Evolutionary conservation across 2,329 filamentous ascomycete genomes (phyloP).

Genomic region (Sporothrix dimorphospora): DNA sequence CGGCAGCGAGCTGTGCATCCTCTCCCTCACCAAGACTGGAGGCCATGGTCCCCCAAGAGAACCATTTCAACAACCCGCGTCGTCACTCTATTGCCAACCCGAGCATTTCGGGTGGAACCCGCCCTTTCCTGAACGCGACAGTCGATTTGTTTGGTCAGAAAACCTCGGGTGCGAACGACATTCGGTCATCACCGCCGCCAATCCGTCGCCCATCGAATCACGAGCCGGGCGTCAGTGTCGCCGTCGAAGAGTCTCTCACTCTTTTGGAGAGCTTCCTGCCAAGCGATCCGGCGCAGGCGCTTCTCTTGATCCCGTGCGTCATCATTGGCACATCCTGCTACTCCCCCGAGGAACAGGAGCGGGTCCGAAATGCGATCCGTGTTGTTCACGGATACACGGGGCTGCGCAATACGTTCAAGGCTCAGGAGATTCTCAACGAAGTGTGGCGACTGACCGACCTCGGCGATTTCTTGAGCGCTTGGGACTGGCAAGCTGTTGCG

Average conservation of each 20-base stretch:
- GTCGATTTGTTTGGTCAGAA: conserved; percentile 27
- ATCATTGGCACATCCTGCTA: conserved; percentile 65
- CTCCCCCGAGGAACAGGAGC: conserved; percentile 54
- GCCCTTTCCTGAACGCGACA: conserved; percentile 29
- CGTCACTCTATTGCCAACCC: conserved; percentile 38
- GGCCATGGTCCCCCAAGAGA: conserved; percentile 12
- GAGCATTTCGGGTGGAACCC: conserved; percentile 22
- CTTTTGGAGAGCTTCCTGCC: conserved; percentile 60
- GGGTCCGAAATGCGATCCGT: conserved; percentile 54
- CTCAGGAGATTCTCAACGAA: conserved; percentile 57
- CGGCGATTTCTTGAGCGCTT: conserved; percentile 61
- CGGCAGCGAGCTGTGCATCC: conserved; percentile 42
- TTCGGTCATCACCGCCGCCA: conserved; percentile 49
- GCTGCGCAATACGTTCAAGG: conserved; percentile 60
- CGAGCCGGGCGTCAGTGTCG: conserved; percentile 55
- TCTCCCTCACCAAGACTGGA: conserved; percentile 38
- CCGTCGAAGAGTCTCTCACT: conserved; percentile 60
- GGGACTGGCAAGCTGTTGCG: conserved; percentile 67
- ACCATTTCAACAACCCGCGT: conserved; percentile 27
- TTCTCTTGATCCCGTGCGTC: conserved; percentile 63
- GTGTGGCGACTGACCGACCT: conserved; percentile 63
- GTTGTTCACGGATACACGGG: conserved; percentile 62
- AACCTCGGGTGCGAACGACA: conserved; percentile 16
- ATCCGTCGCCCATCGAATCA: conserved; percentile 53
- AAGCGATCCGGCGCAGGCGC: conserved; percentile 61